Percentiles rank a stretch among this genome's conserved stretches.
These are phyloP conservation scores for Sclerotinia nivalis DNA, from an alignment of 2,329 filamentous ascomycete genomes.

Conservation along the genomic window DNA sequence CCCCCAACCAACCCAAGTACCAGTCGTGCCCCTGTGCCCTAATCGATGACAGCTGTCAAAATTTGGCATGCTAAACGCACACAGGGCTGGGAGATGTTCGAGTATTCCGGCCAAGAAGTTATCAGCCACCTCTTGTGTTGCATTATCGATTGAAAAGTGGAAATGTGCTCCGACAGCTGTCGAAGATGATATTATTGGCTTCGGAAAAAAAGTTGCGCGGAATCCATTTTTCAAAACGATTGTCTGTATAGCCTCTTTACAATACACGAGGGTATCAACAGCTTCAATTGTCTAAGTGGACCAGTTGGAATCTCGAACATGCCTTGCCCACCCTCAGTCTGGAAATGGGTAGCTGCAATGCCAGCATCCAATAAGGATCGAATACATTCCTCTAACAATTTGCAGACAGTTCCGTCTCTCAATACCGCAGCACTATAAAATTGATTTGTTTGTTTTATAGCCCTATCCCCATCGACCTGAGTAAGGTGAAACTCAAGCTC, in stretches of 20 bases:
- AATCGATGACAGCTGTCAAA: constrained; percentile 23
- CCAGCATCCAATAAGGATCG: constrained; percentile 58
- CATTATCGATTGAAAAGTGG: constrained; percentile 29
- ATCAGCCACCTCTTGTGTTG: constrained; percentile 52
- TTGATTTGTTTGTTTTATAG: constrained; percentile 45
- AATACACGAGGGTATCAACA: constrained; percentile 69
- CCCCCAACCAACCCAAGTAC: constrained; percentile 21
- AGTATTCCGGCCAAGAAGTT: constrained; percentile 72
- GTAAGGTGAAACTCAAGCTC: constrained; percentile 78
- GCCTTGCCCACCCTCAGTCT: constrained; percentile 69
- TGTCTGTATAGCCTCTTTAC: constrained; percentile 66
- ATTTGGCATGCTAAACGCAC: constrained; percentile 54
- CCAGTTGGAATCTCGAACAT: constrained; percentile 77
- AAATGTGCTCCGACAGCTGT: constrained; percentile 2
- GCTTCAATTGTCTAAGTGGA: constrained; percentile 61
- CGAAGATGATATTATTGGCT: constrained; percentile 47
- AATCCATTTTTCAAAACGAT: constrained; percentile 63
- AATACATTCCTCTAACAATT: constrained; percentile 65
- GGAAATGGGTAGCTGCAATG: constrained; percentile 68
- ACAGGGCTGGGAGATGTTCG: constrained; percentile 61
- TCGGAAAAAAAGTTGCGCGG: constrained; percentile 71
- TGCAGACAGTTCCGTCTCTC: constrained; percentile 57
- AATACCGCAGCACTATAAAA: constrained; percentile 59
- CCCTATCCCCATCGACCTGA: constrained; percentile 35
- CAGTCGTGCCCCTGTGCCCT: constrained; percentile 17